Evolutionary conservation across 2,329 filamentous ascomycete species (phyloP), one percentile per base, ranked within the genome.

Genomic region (Microascus cirrosus): DNA sequence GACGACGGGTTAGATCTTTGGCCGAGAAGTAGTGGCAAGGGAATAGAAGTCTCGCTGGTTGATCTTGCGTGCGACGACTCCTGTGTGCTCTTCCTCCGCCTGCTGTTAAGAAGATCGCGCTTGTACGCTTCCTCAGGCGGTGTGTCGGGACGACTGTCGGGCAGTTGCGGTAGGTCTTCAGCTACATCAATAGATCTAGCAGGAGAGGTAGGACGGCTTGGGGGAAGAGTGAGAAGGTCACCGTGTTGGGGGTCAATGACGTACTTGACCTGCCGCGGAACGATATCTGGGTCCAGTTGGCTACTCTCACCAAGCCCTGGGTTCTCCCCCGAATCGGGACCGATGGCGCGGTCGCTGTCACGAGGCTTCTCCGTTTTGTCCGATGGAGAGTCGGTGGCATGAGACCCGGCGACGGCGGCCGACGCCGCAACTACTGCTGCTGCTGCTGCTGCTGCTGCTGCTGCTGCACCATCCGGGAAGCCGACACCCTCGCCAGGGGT

Each of bases 401-500:
- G 73, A 59, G 71, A 69, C 65, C 69, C 72, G 68, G 70, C 67
- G 64, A 67, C 66, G 65, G 70, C 67, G 65, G 71, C 69, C 65
- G 70, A 67, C 62, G 71, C 62, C 60, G 70, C 72, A 66, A 70
- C 71, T 62, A 71, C 76, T 68, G 73, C 75, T 71, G 28, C 28
- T 45, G 77, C 76, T 54, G 51, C 54, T n/a, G n/a, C n/a, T n/a
- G n/a, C n/a, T n/a, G 71, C 76, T 68, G 73, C 75, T 71, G 28
- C 28, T 45, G 77, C 76, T 54, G 51, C 54, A 42, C 45, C 48
- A 51, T 34, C 56, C 74, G 74, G 77, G 71, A 80, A 68, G 79
- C 83, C 83, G 82, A 74, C 83, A 85, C 82, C 82, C 77, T 79
- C 80, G 82, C 82, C 82, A 82, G 80, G 76, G 78, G 78, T 85